phyloP scores from a whole-genome alignment of 148 eudicot species.

The Cornus florida region DNA sequence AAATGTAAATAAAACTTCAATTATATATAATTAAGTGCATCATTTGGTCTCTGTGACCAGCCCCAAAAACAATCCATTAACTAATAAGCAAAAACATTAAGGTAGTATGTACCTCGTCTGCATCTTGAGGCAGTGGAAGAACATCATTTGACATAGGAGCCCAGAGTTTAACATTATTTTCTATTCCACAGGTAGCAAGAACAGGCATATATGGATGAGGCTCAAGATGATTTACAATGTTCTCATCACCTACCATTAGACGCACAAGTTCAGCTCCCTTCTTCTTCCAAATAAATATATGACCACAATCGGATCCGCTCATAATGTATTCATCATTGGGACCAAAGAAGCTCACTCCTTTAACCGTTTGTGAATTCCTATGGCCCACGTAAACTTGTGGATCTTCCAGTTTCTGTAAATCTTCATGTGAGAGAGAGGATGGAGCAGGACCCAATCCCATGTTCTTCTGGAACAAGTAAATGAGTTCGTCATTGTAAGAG shows the following conservation, averaged over 20 bases:
- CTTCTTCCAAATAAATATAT: conserved; percentile 81
- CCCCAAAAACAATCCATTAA: background rate
- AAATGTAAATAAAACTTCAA: background rate
- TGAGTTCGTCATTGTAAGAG: conserved; percentile 76
- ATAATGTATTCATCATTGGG: conserved; percentile 62
- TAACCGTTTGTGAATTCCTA: conserved; percentile 67
- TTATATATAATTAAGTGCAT: too few relatives aligned
- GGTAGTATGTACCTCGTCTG: conserved; percentile 48
- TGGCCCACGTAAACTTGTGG: conserved; percentile 68
- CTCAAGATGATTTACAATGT: conserved; percentile 70
- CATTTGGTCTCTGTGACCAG: too few relatives aligned
- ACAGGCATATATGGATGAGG: conserved; percentile 69
- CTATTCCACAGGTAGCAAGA: conserved; percentile 72
- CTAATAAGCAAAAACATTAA: background rate
- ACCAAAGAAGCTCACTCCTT: conserved; percentile 90
- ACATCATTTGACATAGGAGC: conserved; percentile 54
- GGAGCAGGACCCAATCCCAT: conserved; percentile 73
- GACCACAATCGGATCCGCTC: conserved; percentile 90
- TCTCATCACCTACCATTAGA: conserved; percentile 69
- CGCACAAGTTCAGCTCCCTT: conserved; percentile 65
- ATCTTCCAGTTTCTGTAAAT: conserved; percentile 36
- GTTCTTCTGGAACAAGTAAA: conserved; percentile 68
- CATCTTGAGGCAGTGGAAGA: conserved; percentile 56
- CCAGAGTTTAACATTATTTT: conserved; percentile 69
- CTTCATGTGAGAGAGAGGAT: conserved; percentile 28